Percentiles rank a stretch among this genome's conserved stretches.
Conservation (phyloP, 805 yeast species). For the Teunomyces stri region DNA sequence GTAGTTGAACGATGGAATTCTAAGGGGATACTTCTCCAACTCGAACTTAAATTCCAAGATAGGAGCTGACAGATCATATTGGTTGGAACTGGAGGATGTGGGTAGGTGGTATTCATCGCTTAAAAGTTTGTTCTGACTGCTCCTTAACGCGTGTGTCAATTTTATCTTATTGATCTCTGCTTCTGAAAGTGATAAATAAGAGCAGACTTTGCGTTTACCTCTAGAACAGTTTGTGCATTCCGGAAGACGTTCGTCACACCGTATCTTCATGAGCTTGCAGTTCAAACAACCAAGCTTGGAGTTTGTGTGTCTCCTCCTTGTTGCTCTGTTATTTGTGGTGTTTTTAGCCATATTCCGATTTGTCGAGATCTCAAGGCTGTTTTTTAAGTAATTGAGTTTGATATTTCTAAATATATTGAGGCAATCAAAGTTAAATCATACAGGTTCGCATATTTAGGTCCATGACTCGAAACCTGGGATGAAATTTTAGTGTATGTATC, state of each 20-base stretch:
- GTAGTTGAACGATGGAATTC: constrained; percentile 19
- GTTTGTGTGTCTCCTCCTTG: constrained; percentile 28
- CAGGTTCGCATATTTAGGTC: not conserved
- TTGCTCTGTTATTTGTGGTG: not conserved
- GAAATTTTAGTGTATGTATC: not conserved
- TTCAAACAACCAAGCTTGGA: constrained; percentile 29
- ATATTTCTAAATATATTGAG: not conserved
- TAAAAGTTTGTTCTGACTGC: constrained; percentile 25
- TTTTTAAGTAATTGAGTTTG: not conserved
- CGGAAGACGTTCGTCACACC: constrained; percentile 31
- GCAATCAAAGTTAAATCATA: constrained; percentile 1
- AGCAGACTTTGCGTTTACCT: constrained; percentile 25
- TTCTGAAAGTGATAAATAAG: constrained; percentile 19
- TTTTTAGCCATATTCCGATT: constrained; percentile 1
- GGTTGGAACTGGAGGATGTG: constrained; percentile 12
- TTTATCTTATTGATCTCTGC: constrained; percentile 21
- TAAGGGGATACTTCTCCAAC: constrained; percentile 17
- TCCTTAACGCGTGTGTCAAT: constrained; percentile 26
- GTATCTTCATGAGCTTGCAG: constrained; percentile 30
- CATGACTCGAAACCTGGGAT: not conserved
- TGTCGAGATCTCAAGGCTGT: not conserved
- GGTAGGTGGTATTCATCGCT: constrained; percentile 26
- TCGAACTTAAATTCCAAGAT: constrained; percentile 24
- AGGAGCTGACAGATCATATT: not conserved
- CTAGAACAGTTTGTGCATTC: constrained; percentile 25